These are phyloP conservation scores for Handroanthus guayacan DNA, from an alignment of 257 asterid genomes.

Conservation along the genomic window DNA sequence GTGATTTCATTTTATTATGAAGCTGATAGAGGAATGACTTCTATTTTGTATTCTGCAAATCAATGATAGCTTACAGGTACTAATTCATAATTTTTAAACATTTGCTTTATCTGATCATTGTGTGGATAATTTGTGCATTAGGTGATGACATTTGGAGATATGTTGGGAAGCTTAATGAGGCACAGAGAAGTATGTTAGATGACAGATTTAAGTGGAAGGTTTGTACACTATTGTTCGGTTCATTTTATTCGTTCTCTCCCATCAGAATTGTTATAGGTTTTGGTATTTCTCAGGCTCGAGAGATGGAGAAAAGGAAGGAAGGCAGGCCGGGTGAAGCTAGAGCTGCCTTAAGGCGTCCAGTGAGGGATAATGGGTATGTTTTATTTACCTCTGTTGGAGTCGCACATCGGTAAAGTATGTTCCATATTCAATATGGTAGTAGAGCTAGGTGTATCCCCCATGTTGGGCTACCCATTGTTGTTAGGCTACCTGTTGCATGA, in stretches of 20 bases:
- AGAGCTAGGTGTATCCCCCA: too few species aligned
- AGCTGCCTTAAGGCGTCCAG: conserved; percentile 93
- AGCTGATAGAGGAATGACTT: not conserved
- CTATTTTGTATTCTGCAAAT: not conserved
- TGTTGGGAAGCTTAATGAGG: conserved; percentile 94
- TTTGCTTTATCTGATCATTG: conserved; percentile 4
- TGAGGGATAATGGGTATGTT: conserved; percentile 92
- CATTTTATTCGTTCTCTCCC: conserved; percentile 12
- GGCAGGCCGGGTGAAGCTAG: conserved; percentile 98
- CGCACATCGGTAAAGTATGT: too few species aligned
- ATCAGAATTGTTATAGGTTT: not conserved
- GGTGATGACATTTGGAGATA: conserved; percentile 99
- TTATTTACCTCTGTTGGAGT: not conserved
- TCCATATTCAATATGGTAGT: too few species aligned
- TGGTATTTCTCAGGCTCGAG: conserved; percentile 76
- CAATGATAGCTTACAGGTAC: not conserved
- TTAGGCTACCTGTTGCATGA: too few species aligned
- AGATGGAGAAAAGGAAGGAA: conserved; percentile 96
- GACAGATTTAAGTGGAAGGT: conserved; percentile 99
- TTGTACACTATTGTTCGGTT: conserved; percentile 26
- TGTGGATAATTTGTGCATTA: conserved; percentile 37
- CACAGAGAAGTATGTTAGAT: conserved; percentile 98
- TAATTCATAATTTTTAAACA: not conserved
- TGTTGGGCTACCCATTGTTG: too few species aligned
- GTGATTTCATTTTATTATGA: not conserved